phyloP scores from a whole-genome alignment of 108 stramenopile genomes.

The Nannochloropsis salina region DNA sequence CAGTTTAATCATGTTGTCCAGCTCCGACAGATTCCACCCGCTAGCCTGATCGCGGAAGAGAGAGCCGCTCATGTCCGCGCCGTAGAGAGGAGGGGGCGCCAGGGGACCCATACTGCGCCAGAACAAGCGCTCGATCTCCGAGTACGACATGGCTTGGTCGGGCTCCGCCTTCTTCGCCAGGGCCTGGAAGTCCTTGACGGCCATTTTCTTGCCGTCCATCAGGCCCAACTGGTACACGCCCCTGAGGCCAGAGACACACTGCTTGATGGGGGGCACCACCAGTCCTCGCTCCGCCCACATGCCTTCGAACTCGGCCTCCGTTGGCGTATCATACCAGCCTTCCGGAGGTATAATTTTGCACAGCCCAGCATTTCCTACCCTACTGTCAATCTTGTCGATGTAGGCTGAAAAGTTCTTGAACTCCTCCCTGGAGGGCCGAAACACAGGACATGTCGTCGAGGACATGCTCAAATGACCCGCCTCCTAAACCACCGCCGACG shows the following conservation, averaged over 20 bases:
- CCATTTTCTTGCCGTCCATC: slow-evolving; percentile 32
- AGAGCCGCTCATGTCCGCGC: slow-evolving; percentile 87
- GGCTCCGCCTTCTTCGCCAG: slow-evolving; percentile 35
- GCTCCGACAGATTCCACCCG: slow-evolving; percentile 71
- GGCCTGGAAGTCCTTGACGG: slow-evolving; percentile 30
- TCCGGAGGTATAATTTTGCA: slow-evolving; percentile 57
- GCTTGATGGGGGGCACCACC: neutral
- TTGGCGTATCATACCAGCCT: slow-evolving; percentile 19
- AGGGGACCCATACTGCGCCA: slow-evolving; percentile 86
- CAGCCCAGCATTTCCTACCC: slow-evolving; percentile 36
- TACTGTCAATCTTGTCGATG: slow-evolving; percentile 43
- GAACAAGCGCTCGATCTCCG: slow-evolving; percentile 60
- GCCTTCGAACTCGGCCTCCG: neutral
- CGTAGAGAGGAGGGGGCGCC: slow-evolving; percentile 78
- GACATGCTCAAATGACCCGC: slow-evolving; percentile 28
- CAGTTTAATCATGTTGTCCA: slow-evolving; percentile 49
- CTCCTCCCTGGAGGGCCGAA: slow-evolving; percentile 54
- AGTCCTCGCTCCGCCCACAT: neutral
- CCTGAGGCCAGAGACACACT: slow-evolving; percentile 37
- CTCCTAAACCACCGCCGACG: too few species aligned
- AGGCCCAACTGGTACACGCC: slow-evolving; percentile 40
- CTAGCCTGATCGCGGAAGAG: slow-evolving; percentile 72
- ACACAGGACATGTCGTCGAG: slow-evolving; percentile 51
- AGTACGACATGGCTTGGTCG: neutral
- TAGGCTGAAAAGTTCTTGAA: slow-evolving; percentile 52